Evolutionary conservation across 306 rosid species (phyloP).

Genomic region (Hippophae tibetana): DNA sequence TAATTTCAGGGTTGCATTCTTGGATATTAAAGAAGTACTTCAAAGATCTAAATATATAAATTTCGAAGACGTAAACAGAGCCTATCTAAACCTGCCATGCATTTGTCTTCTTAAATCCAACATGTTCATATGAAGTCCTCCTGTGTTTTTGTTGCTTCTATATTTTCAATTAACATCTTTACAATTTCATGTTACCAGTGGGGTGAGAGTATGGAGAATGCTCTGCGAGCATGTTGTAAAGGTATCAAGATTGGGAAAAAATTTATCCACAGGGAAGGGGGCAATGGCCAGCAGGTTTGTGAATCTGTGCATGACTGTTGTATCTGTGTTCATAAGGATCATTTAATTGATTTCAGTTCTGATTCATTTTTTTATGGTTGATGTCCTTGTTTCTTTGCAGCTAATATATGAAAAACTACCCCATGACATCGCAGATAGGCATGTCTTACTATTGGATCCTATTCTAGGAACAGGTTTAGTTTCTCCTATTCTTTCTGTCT

Average conservation of each 20-base stretch:
- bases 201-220: constrained; percentile 99
- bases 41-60: neutral
- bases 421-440: constrained; percentile 88
- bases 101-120: neutral
- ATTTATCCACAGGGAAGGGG: constrained; percentile 99
- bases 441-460: constrained; percentile 91
- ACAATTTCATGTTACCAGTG: constrained; percentile 38
- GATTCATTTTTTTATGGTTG: constrained; percentile 2
- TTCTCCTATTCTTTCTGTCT: constrained; percentile 2
- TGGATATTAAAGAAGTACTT: neutral
- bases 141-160: neutral
- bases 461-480: constrained; percentile 93
- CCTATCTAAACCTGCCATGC: neutral
- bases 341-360: neutral
- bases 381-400: constrained; percentile 42
- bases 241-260: constrained; percentile 98
- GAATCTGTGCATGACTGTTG: constrained; percentile 10
- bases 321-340: neutral
- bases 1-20: constrained; percentile 1
- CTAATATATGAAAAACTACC: constrained; percentile 90
- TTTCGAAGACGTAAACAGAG: neutral
- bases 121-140: neutral
- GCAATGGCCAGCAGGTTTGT: constrained; percentile 94
- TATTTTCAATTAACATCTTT: constrained; percentile 5
- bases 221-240: constrained; percentile 96